phyloP scores from a whole-genome alignment of 2,329 filamentous ascomycete genomes.

The Venturia oleaginea region DNA sequence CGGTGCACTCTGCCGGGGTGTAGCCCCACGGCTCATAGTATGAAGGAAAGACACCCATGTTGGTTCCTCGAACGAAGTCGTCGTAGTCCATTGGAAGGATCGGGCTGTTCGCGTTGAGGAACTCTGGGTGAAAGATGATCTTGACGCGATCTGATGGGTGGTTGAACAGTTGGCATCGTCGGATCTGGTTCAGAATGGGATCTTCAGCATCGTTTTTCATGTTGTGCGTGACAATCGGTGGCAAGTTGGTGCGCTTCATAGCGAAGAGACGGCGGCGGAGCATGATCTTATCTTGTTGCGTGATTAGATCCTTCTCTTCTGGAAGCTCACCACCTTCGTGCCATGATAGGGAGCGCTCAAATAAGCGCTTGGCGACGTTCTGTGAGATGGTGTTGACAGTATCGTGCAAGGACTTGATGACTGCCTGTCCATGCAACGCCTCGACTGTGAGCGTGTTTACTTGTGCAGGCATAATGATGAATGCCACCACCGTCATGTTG shows the following conservation, averaged over 20 bases:
- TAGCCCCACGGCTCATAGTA: slow-evolving; percentile 99
- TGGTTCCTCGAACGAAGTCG: slow-evolving; percentile 94
- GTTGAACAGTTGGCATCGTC: slow-evolving; percentile 94
- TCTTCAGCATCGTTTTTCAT: slow-evolving; percentile 93
- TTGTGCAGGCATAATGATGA: slow-evolving; percentile 97
- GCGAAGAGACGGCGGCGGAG: slow-evolving; percentile 86
- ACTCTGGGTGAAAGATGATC: slow-evolving; percentile 96
- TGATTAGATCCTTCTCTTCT: slow-evolving; percentile 94
- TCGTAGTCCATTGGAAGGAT: slow-evolving; percentile 95
- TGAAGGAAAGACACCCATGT: slow-evolving; percentile 89
- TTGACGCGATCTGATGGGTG: slow-evolving; percentile 92
- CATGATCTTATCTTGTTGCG: slow-evolving; percentile 82
- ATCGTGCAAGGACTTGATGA: slow-evolving; percentile 91
- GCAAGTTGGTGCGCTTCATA: slow-evolving; percentile 86
- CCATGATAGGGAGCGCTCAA: slow-evolving; percentile 91
- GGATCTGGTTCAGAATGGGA: slow-evolving; percentile 90
- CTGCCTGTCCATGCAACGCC: slow-evolving; percentile 90
- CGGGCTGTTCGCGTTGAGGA: slow-evolving; percentile 90
- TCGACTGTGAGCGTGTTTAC: slow-evolving; percentile 92
- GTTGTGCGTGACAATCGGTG: slow-evolving; percentile 97
- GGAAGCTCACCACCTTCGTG: slow-evolving; percentile 88
- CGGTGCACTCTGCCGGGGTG: slow-evolving; percentile 94
- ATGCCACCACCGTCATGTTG: slow-evolving; percentile 90
- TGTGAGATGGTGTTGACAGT: slow-evolving; percentile 88
- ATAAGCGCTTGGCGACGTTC: slow-evolving; percentile 86